Conservation (phyloP, 2,329 filamentous ascomycete species). For the Remersonia thermophila region DNA sequence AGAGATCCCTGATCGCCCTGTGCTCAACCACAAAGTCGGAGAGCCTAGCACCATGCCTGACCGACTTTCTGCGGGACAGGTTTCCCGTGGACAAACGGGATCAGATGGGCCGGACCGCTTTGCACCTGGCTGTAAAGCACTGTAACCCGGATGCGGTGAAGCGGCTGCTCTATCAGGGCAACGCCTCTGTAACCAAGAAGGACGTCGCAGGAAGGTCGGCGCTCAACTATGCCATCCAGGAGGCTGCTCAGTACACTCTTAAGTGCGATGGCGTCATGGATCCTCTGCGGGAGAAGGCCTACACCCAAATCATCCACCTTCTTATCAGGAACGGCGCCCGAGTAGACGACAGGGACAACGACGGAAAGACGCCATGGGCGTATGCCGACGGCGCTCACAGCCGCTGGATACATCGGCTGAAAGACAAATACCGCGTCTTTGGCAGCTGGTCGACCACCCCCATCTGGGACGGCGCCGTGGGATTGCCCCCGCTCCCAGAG, state of each 20-base stretch:
- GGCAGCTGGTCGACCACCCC: slow-evolving; percentile 7
- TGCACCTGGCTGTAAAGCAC: slow-evolving; percentile 3
- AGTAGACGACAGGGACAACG: slow-evolving; percentile 5
- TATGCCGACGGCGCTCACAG: slow-evolving; percentile 1
- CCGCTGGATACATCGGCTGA: slow-evolving; percentile 5
- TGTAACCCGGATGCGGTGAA: slow-evolving; percentile 5
- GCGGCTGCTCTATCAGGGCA: slow-evolving; percentile 4
- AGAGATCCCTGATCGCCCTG: slow-evolving; percentile 3
- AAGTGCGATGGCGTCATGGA: neutral
- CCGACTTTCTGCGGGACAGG: slow-evolving; percentile 3
- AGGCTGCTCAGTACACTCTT: slow-evolving; percentile 1
- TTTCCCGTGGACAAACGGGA: slow-evolving; percentile 4
- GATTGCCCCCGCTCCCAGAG: no score
- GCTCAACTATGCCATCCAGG: slow-evolving; percentile 5
- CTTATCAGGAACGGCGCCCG: slow-evolving; percentile 5
- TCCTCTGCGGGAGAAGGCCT: slow-evolving; percentile 1
- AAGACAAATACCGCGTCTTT: slow-evolving; percentile 6
- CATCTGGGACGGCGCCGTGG: no score
- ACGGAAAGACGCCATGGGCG: slow-evolving; percentile 4
- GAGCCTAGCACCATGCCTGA: neutral
- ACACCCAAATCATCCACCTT: slow-evolving; percentile 7
- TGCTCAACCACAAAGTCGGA: slow-evolving; percentile 2
- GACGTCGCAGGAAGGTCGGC: slow-evolving; percentile 3
- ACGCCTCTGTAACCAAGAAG: slow-evolving; percentile 4
- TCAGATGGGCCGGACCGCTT: slow-evolving; percentile 1